Conservation (phyloP, 306 rosid genomes). For the Begonia masoniana region DNA sequence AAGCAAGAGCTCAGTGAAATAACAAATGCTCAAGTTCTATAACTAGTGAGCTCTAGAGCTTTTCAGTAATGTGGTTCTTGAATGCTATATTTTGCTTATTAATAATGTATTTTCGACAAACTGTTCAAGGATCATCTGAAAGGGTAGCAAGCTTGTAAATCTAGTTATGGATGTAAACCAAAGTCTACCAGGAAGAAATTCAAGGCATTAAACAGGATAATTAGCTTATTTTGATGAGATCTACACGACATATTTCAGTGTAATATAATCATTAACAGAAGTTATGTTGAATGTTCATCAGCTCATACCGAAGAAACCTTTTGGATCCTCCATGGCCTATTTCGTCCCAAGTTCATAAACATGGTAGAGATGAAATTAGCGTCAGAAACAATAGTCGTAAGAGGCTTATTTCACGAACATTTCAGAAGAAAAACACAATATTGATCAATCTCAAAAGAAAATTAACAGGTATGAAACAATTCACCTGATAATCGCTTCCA, state of each 20-base stretch:
- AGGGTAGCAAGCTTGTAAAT: no score
- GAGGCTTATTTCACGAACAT: constrained; percentile 6
- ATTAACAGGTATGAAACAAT: neutral
- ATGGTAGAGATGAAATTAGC: constrained; percentile 17
- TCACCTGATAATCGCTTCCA: constrained; percentile 88
- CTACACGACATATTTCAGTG: neutral
- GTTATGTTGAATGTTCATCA: constrained; percentile 5
- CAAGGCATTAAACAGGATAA: no score
- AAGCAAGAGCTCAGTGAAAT: neutral
- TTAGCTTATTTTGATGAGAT: neutral
- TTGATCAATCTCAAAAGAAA: neutral
- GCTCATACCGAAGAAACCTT: constrained; percentile 68
- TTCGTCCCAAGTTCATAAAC: constrained; percentile 25
- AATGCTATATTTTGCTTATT: no score
- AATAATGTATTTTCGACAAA: no score
- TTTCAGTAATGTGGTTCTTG: neutral
- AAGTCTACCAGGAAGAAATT: neutral
- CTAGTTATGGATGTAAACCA: neutral
- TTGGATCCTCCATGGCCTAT: constrained; percentile 77
- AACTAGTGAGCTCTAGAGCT: neutral
- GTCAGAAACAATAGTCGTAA: constrained; percentile 11
- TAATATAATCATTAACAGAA: neutral
- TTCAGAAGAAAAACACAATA: neutral
- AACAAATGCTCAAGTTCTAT: neutral
- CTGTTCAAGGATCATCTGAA: no score